These are phyloP conservation scores for Candida tropicalis DNA, from an alignment of 1,139 yeast genomes.

Conservation along the genomic window DNA sequence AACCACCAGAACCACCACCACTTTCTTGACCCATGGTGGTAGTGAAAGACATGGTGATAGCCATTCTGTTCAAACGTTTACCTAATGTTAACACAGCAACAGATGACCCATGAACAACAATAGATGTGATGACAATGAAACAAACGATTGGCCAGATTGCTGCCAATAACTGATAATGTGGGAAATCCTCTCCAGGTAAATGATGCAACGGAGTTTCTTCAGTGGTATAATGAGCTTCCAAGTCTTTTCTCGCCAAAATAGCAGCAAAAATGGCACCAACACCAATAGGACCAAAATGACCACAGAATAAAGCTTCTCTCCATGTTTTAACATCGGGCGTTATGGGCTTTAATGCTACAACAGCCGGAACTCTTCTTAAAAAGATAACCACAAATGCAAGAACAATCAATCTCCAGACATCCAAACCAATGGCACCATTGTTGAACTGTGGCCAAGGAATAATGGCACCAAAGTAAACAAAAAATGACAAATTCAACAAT, in stretches of 20 bases:
- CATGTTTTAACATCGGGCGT: slow-evolving; percentile 93
- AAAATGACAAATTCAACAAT: slow-evolving; percentile 80
- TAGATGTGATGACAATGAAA: slow-evolving; percentile 82
- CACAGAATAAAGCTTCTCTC: slow-evolving; percentile 95
- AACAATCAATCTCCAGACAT: slow-evolving; percentile 83
- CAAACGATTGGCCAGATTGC: slow-evolving; percentile 90
- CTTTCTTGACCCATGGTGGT: slow-evolving; percentile 58
- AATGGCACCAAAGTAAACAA: slow-evolving; percentile 92
- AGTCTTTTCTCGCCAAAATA: slow-evolving; percentile 77
- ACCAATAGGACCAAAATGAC: slow-evolving; percentile 98
- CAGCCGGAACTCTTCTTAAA: slow-evolving; percentile 87
- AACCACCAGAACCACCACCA: slow-evolving; percentile 40
- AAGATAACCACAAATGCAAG: slow-evolving; percentile 83
- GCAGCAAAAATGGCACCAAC: slow-evolving; percentile 96
- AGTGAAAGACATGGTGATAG: slow-evolving; percentile 90
- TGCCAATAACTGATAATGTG: slow-evolving; percentile 71
- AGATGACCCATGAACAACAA: slow-evolving; percentile 93
- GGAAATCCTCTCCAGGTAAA: slow-evolving; percentile 55
- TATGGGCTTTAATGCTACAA: slow-evolving; percentile 71
- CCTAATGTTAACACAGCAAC: slow-evolving; percentile 93
- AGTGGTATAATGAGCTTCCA: slow-evolving; percentile 58
- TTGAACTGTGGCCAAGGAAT: slow-evolving; percentile 92
- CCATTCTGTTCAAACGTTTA: slow-evolving; percentile 85
- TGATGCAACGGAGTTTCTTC: slow-evolving; percentile 63
- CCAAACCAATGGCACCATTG: slow-evolving; percentile 61